phyloP scores from a whole-genome alignment of 2,329 filamentous ascomycete genomes.

The Pleoardoris graminearum region DNA sequence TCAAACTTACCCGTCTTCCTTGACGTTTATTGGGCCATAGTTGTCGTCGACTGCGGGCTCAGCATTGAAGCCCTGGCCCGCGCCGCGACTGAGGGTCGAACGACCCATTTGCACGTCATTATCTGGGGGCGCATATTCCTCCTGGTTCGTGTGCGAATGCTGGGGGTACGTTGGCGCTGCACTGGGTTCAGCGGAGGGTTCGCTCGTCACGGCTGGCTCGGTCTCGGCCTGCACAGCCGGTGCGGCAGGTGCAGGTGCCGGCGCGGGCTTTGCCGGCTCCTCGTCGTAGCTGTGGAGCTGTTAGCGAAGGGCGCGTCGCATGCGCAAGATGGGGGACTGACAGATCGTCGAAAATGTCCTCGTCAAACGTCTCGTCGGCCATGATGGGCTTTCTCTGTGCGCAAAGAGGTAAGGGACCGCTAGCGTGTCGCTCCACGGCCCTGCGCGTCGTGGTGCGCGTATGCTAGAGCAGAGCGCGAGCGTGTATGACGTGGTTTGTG shows the following conservation, averaged over 20 bases:
- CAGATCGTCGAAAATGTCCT: slow-evolving; percentile 96
- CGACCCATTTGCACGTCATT: slow-evolving; percentile 36
- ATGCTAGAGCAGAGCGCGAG: not conserved
- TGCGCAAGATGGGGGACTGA: slow-evolving; percentile 52
- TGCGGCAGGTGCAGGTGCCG: slow-evolving; percentile 27
- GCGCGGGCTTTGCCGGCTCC: slow-evolving; percentile 29
- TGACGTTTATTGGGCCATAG: slow-evolving; percentile 67
- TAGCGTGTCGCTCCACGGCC: not conserved
- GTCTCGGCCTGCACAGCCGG: slow-evolving; percentile 24
- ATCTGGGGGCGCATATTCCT: slow-evolving; percentile 24
- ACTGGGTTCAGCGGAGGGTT: slow-evolving; percentile 21
- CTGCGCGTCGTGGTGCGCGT: slow-evolving; percentile 6
- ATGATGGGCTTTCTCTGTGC: slow-evolving; percentile 57
- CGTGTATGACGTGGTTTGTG: not conserved
- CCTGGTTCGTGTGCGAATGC: slow-evolving; percentile 18
- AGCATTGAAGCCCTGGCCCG: slow-evolving; percentile 36
- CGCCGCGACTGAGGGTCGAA: slow-evolving; percentile 34
- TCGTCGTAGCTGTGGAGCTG: slow-evolving; percentile 46
- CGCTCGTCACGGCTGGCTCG: slow-evolving; percentile 22
- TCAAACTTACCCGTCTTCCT: slow-evolving; percentile 84
- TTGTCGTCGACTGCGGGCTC: slow-evolving; percentile 46
- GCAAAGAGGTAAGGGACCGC: slow-evolving; percentile 5
- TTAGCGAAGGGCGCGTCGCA: slow-evolving; percentile 14
- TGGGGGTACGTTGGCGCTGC: slow-evolving; percentile 21
- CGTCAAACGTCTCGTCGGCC: slow-evolving; percentile 85